Evolutionary conservation across 148 eudicot species (phyloP).

Genomic region (Diospyros kaki): DNA sequence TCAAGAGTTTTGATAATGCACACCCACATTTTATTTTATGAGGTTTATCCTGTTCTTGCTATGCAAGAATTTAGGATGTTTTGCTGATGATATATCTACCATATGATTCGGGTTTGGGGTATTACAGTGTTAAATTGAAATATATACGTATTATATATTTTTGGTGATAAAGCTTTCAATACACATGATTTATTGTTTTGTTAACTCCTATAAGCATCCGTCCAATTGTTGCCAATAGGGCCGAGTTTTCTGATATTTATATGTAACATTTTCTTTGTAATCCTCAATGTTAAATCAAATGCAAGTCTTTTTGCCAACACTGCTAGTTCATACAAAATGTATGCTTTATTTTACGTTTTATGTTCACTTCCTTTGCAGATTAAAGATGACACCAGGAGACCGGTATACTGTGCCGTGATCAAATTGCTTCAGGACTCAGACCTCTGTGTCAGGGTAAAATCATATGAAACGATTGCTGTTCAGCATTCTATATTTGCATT

Average conservation of each 20-base stretch:
- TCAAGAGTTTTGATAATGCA: too few relatives aligned
- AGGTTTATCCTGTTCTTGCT: too few relatives aligned
- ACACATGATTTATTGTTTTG: too few relatives aligned
- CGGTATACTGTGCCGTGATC: conserved; percentile 89
- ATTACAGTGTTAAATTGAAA: too few relatives aligned
- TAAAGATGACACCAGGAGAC: conserved; percentile 81
- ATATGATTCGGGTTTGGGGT: too few relatives aligned
- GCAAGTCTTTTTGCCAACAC: background rate
- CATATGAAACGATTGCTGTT: conserved; percentile 1
- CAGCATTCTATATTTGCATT: conserved; percentile 1
- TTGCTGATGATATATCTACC: too few relatives aligned
- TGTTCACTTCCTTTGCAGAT: conserved; percentile 42
- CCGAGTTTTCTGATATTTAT: background rate
- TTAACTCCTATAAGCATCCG: background rate
- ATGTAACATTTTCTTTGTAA: too few relatives aligned
- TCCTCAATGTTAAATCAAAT: background rate
- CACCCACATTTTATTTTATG: too few relatives aligned
- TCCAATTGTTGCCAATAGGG: background rate
- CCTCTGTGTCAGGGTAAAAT: conserved; percentile 83
- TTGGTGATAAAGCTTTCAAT: too few relatives aligned
- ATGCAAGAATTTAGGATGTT: too few relatives aligned
- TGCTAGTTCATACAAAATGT: background rate
- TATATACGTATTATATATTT: too few relatives aligned
- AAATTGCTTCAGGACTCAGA: conserved; percentile 88
- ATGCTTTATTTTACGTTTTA: conserved; percentile 5